phyloP scores from a whole-genome alignment of 1,139 yeast species.

The Lodderomyces oxycetoniae region DNA sequence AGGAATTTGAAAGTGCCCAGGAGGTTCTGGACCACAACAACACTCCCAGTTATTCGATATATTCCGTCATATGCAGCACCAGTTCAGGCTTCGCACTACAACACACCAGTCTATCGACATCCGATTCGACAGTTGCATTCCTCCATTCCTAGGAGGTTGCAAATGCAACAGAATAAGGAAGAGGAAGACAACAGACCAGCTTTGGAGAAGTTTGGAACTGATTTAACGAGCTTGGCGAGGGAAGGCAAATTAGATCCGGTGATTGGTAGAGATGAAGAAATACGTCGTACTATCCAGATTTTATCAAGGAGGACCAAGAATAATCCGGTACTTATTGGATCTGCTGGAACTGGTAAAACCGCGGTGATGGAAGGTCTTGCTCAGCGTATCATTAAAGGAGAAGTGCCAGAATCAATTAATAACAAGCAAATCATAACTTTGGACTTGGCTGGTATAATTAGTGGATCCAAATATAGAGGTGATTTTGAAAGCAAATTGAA shows the following conservation, averaged over 20 bases:
- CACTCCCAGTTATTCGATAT: too few species aligned
- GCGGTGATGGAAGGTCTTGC: constrained; percentile 96
- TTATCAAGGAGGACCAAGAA: constrained; percentile 88
- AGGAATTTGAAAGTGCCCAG: too few species aligned
- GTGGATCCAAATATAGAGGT: constrained; percentile 94
- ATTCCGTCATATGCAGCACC: too few species aligned
- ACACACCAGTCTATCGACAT: too few species aligned
- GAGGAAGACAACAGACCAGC: constrained; percentile 66
- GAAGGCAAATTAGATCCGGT: constrained; percentile 95
- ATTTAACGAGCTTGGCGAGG: constrained; percentile 77
- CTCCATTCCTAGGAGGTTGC: constrained; percentile 19
- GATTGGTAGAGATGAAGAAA: constrained; percentile 94
- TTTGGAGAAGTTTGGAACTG: constrained; percentile 79
- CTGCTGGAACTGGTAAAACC: constrained; percentile 97
- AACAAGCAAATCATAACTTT: constrained; percentile 76
- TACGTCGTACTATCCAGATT: constrained; percentile 86
- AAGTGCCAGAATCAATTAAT: constrained; percentile 92
- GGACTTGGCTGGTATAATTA: constrained; percentile 83
- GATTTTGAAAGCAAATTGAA: constrained; percentile 92
- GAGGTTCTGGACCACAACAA: too few species aligned
- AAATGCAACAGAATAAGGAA: constrained; percentile 42
- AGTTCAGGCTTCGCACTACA: too few species aligned
- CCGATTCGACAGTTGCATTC: constrained; percentile 18
- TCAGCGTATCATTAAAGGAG: constrained; percentile 83
- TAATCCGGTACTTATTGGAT: constrained; percentile 89